A percentile compares a stretch with the other conserved stretches of the same genome.
Conservation (phyloP, 2,329 filamentous ascomycete species). For the Fusarium caatingaense region DNA sequence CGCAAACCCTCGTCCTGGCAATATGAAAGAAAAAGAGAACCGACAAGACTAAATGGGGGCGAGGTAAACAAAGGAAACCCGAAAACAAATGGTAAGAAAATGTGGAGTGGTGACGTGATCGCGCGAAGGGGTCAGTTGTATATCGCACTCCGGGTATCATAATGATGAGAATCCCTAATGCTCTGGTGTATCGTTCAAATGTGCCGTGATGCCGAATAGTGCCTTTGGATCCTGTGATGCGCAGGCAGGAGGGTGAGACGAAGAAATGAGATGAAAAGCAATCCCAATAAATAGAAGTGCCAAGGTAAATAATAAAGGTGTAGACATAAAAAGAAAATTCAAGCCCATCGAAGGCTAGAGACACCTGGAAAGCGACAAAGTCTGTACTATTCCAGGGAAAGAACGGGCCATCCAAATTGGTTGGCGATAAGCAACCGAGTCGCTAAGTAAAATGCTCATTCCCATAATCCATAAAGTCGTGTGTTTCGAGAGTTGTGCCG, state of each 20-base stretch:
- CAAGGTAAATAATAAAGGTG: conserved; percentile 13
- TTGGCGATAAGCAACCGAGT: conserved; percentile 26
- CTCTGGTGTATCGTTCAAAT: conserved; percentile 51
- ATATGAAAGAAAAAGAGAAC: conserved; percentile 24
- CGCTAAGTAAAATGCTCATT: conserved; percentile 35
- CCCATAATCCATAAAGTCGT: conserved; percentile 30
- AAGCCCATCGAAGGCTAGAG: neutral
- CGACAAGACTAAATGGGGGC: conserved; percentile 31
- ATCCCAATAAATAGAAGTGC: conserved; percentile 13
- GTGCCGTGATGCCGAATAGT: conserved; percentile 49
- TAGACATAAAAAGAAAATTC: conserved; percentile 11
- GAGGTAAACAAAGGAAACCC: conserved; percentile 28
- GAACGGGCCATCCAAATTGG: conserved; percentile 26
- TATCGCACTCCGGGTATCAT: conserved; percentile 58
- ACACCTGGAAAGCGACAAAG: neutral
- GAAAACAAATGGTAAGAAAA: conserved; percentile 41
- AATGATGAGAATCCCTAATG: conserved; percentile 51
- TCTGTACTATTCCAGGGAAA: conserved; percentile 1
- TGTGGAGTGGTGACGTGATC: conserved; percentile 54
- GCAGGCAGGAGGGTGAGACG: conserved; percentile 25
- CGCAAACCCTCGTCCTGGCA: conserved; percentile 36
- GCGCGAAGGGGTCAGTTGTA: conserved; percentile 48
- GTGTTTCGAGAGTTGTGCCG: conserved; percentile 7
- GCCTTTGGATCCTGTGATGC: conserved; percentile 34
- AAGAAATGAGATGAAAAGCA: conserved; percentile 10